phyloP scores from a whole-genome alignment of 192 early-diverging fungal species.

The Pilaira anomala region DNA sequence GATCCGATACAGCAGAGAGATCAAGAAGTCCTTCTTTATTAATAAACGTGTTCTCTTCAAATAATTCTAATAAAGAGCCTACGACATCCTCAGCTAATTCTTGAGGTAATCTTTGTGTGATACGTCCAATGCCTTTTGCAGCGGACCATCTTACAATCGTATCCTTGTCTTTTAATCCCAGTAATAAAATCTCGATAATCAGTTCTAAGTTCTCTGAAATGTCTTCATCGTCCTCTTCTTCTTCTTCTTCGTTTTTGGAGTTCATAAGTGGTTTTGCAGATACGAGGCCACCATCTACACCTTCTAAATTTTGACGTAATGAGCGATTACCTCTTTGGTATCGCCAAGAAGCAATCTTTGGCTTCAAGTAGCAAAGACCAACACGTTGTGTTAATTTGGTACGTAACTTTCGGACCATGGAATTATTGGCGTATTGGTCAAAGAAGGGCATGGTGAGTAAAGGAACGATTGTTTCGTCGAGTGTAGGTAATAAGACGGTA shows the following conservation, averaged over 20 bases:
- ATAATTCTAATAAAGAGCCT: conserved; percentile 68
- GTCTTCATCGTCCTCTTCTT: conserved; percentile 60
- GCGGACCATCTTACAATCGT: conserved; percentile 98
- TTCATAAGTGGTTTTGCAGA: background rate
- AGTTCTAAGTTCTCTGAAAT: conserved; percentile 81
- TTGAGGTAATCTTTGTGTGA: conserved; percentile 74
- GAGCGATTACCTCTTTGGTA: conserved; percentile 69
- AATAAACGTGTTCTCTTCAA: conserved; percentile 74
- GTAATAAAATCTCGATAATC: conserved; percentile 81
- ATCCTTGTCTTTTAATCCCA: conserved; percentile 80
- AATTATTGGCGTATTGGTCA: conserved; percentile 60
- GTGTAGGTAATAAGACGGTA: conserved; percentile 53
- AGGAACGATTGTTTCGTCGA: conserved; percentile 42
- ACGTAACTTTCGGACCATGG: conserved; percentile 74
- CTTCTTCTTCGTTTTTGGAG: conserved; percentile 15
- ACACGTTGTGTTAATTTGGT: conserved; percentile 83
- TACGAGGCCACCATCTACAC: background rate
- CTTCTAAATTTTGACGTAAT: conserved; percentile 51
- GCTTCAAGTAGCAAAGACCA: conserved; percentile 74
- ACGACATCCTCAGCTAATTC: conserved; percentile 84
- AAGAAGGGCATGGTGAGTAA: conserved; percentile 43
- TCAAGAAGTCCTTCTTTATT: conserved; percentile 43
- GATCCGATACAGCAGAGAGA: conserved; percentile 79
- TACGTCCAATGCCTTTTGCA: conserved; percentile 93
- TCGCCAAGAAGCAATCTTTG: conserved; percentile 64